phyloP scores from a whole-genome alignment of 2,329 filamentous ascomycete species.

The Alternaria consortialis region DNA sequence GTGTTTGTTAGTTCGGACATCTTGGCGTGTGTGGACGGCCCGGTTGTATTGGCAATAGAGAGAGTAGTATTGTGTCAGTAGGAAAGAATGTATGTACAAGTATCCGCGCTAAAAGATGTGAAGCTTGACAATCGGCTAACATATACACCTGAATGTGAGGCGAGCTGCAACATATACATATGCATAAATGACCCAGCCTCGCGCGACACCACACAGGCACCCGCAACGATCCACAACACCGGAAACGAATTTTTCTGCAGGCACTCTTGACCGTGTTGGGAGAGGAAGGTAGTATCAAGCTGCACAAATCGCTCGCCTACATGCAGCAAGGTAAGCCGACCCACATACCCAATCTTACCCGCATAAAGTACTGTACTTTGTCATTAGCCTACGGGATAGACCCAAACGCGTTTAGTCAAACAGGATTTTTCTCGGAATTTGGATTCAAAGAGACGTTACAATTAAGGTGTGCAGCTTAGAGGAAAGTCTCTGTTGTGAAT shows the following conservation, averaged over 20 bases:
- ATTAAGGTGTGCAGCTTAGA: not conserved
- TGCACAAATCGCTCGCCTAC: not conserved
- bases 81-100: not conserved
- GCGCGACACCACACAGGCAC: not conserved
- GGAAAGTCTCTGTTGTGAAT: not conserved
- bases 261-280: not conserved
- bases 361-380: not conserved
- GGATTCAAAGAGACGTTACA: not conserved
- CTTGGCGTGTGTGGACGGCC: not conserved
- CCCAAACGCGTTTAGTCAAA: not conserved
- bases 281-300: not conserved
- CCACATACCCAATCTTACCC: not conserved
- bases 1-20: conserved; percentile 5
- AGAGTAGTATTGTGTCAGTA: not conserved
- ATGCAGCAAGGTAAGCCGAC: not conserved
- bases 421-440: not conserved
- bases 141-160: not conserved
- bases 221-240: not conserved
- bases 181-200: not conserved
- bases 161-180: not conserved
- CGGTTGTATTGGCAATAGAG: not conserved
- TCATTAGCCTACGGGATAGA: not conserved
- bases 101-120: not conserved
- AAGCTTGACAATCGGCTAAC: not conserved
- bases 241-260: not conserved